These are phyloP conservation scores for Suillus cothurnatus DNA, from an alignment of 768 basidiomycete genomes.

Conservation along the genomic window DNA sequence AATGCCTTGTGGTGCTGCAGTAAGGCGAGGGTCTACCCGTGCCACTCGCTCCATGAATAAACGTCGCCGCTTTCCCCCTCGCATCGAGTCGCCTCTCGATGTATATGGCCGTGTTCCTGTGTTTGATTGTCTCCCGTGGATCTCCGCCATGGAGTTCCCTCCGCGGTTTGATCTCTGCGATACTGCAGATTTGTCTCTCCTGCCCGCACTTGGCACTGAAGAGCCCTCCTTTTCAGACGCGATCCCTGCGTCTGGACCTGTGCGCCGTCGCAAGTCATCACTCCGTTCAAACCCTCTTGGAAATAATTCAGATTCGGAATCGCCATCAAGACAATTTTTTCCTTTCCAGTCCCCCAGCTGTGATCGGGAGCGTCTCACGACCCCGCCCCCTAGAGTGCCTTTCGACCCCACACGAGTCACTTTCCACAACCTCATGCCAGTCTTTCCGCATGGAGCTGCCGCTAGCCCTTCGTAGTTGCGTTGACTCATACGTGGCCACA, in stretches of 20 bases:
- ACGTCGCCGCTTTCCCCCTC: constrained; percentile 45
- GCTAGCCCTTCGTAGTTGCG: constrained; percentile 15
- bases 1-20: constrained; percentile 38
- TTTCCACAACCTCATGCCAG: constrained; percentile 66
- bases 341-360: constrained; percentile 29
- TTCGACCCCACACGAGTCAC: constrained; percentile 51
- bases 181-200: constrained; percentile 67
- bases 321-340: constrained; percentile 20
- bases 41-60: constrained; percentile 38
- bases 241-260: constrained; percentile 47
- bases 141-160: constrained; percentile 54
- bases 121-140: constrained; percentile 73
- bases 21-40: constrained; percentile 39
- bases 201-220: constrained; percentile 35
- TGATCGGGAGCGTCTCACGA: constrained; percentile 26
- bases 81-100: constrained; percentile 43
- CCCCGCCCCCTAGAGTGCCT: constrained; percentile 37
- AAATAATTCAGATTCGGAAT: constrained; percentile 25
- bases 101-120: constrained; percentile 33
- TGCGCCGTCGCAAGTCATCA: constrained; percentile 59
- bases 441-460: constrained; percentile 38
- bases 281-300: constrained; percentile 51
- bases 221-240: constrained; percentile 23
- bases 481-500: constrained; percentile 4
- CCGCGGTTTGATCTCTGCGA: constrained; percentile 50